phyloP scores from a whole-genome alignment of 257 asterid species.

The Solanum peruvianum region DNA sequence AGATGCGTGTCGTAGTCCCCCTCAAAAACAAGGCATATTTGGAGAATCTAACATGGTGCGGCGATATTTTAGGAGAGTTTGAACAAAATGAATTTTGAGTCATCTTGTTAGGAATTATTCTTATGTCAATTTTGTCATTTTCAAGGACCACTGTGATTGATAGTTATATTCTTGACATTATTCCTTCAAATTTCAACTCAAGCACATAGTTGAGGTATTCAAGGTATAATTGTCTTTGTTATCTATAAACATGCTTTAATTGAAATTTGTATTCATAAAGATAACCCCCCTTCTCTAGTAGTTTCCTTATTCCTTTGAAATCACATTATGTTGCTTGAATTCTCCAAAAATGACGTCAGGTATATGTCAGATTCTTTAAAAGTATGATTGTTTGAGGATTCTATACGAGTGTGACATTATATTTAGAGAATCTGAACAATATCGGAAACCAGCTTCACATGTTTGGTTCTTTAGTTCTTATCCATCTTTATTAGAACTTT shows the following conservation, averaged over 20 bases:
- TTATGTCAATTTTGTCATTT: background rate
- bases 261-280: background rate
- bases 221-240: background rate
- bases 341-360: fast-evolving
- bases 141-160: background rate
- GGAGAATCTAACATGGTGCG: background rate
- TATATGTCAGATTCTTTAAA: too few species aligned
- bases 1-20: background rate
- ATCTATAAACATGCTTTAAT: background rate
- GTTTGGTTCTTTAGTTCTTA: background rate
- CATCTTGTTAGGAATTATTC: background rate
- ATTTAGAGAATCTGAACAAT: background rate
- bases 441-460: background rate
- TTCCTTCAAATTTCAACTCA: background rate
- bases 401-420: background rate
- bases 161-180: background rate
- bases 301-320: background rate
- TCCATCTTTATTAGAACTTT: background rate
- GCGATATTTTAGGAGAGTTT: background rate
- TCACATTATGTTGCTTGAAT: background rate
- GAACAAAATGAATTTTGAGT: background rate
- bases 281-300: background rate
- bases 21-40: background rate
- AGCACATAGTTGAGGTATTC: background rate
- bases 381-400: background rate